phyloP scores from a whole-genome alignment of 176 grass and related monocot genomes.

The Zizania latifolia region DNA sequence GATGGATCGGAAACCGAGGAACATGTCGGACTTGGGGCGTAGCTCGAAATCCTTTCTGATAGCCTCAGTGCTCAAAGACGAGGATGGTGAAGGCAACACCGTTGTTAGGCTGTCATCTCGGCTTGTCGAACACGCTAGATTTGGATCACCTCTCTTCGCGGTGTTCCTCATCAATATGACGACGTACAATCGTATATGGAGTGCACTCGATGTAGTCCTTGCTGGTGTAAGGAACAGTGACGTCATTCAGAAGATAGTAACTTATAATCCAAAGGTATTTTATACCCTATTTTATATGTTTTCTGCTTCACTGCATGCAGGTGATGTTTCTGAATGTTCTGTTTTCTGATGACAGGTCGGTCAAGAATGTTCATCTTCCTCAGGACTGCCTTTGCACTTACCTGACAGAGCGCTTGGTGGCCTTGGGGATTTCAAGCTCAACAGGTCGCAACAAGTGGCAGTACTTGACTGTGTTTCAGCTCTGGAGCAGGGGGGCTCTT shows the following conservation, averaged over 20 bases:
- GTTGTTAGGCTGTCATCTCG: slow-evolving; percentile 14
- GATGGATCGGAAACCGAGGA: slow-evolving; percentile 27
- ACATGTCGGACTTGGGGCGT: slow-evolving; percentile 26
- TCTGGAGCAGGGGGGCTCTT: neutral
- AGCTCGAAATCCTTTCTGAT: slow-evolving; percentile 9
- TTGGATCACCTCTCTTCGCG: neutral
- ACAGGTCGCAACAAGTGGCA: slow-evolving; percentile 38
- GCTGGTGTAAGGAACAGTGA: neutral
- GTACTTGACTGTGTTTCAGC: slow-evolving; percentile 44
- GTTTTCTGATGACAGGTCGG: neutral
- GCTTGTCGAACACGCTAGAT: neutral
- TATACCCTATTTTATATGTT: neutral
- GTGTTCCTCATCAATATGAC: slow-evolving; percentile 58
- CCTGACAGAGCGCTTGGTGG: neutral
- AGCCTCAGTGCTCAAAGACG: slow-evolving; percentile 20
- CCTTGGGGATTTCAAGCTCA: slow-evolving; percentile 25
- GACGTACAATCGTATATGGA: slow-evolving; percentile 59
- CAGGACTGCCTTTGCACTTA: neutral
- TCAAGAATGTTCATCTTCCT: neutral
- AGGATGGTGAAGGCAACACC: neutral
- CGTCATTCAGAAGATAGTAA: slow-evolving; percentile 20
- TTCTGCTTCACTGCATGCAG: neutral
- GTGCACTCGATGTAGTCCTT: slow-evolving; percentile 12
- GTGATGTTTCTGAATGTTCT: neutral
- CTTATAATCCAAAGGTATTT: slow-evolving; percentile 35